These are phyloP conservation scores for Pyracantha coccinea DNA, from an alignment of 331 rosid genomes.

Conservation along the genomic window DNA sequence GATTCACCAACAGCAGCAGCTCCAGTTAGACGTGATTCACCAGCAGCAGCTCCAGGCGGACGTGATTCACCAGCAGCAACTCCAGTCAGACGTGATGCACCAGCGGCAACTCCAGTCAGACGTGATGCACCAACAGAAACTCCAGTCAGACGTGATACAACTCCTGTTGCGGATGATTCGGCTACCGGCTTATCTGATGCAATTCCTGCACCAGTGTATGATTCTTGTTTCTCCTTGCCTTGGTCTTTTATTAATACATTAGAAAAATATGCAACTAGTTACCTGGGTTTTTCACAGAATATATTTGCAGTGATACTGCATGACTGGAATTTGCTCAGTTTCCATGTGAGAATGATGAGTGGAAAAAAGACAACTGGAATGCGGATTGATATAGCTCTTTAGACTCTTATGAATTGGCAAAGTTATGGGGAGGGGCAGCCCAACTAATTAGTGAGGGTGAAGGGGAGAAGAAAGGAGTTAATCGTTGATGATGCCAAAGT, in stretches of 20 bases:
- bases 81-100: neutral
- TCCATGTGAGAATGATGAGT: neutral
- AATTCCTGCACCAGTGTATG: constrained; percentile 31
- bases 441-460: neutral
- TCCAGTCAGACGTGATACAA: neutral
- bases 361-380: neutral
- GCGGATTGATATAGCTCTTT: neutral
- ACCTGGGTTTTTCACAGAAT: neutral
- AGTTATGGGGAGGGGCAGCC: neutral
- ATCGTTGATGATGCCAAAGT: constrained; percentile 1
- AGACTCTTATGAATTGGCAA: neutral
- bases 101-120: neutral
- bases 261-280: constrained; percentile 1
- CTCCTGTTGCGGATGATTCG: constrained; percentile 24
- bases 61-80: neutral
- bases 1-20: neutral
- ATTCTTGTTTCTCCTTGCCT: neutral
- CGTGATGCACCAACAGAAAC: neutral
- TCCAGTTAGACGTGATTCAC: neutral
- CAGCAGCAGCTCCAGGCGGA: neutral
- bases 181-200: constrained; percentile 26
- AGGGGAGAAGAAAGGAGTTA: neutral
- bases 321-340: too few relatives aligned
- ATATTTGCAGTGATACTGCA: neutral
- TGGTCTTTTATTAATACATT: neutral